phyloP scores from a whole-genome alignment of 192 early-diverging fungal species.

The Coemansia sp. region DNA sequence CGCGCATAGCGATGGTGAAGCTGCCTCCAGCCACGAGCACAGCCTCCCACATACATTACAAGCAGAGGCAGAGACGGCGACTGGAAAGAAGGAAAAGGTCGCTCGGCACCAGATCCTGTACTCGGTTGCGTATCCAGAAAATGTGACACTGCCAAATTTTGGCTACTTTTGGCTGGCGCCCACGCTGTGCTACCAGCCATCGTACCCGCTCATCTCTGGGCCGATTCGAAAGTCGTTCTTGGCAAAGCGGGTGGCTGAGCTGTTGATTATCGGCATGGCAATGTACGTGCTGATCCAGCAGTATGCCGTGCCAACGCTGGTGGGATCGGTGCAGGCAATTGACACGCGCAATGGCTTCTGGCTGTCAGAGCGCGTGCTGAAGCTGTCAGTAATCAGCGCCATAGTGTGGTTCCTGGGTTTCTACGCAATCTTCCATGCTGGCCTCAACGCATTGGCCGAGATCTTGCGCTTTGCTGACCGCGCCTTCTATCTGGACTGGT shows the following conservation, averaged over 20 bases:
- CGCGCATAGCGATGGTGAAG: constrained; percentile 21
- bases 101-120: constrained; percentile 53
- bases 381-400: constrained; percentile 75
- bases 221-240: constrained; percentile 75
- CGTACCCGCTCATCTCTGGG: constrained; percentile 67
- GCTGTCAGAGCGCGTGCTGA: constrained; percentile 85
- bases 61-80: not conserved
- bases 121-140: constrained; percentile 69
- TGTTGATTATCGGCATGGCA: constrained; percentile 63
- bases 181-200: constrained; percentile 87
- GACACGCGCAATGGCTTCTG: constrained; percentile 67
- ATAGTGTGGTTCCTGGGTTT: constrained; percentile 92
- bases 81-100: not conserved
- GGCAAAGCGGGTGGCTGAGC: constrained; percentile 78
- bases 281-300: constrained; percentile 84
- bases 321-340: constrained; percentile 73
- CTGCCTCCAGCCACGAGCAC: not conserved
- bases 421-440: constrained; percentile 82
- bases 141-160: constrained; percentile 65
- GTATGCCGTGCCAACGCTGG: constrained; percentile 79
- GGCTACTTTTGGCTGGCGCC: constrained; percentile 81
- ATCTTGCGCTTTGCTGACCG: constrained; percentile 85
- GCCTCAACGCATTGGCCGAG: constrained; percentile 80
- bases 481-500: constrained; percentile 87
- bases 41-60: not conserved